Conservation (phyloP, 2,329 filamentous ascomycete genomes). For the Exophiala dermatitidis region DNA sequence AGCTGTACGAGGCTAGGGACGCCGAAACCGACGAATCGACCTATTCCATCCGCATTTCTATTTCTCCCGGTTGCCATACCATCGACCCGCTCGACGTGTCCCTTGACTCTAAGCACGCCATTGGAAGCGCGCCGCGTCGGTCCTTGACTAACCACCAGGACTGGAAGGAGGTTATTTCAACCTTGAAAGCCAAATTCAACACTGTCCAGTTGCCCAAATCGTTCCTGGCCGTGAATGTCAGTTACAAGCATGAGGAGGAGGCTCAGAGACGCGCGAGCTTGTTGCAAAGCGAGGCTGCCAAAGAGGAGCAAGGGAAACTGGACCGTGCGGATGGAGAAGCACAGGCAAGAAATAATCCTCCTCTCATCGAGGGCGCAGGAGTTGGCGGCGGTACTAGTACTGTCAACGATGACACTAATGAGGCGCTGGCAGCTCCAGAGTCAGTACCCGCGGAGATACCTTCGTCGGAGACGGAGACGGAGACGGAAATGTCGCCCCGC, state of each 20-base stretch:
- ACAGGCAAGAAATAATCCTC: too few relatives aligned
- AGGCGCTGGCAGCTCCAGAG: not conserved
- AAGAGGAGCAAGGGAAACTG: not conserved
- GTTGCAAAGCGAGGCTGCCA: constrained; percentile 18
- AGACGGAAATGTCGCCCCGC: not conserved
- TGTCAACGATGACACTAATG: not conserved
- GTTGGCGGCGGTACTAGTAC: not conserved
- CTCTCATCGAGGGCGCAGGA: too few relatives aligned
- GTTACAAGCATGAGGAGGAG: constrained; percentile 40
- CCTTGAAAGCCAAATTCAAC: constrained; percentile 86
- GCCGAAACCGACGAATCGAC: constrained; percentile 70
- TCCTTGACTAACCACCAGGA: constrained; percentile 86
- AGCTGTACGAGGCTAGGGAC: constrained; percentile 92
- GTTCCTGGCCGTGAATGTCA: constrained; percentile 47
- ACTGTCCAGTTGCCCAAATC: constrained; percentile 56
- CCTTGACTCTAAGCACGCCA: constrained; percentile 91
- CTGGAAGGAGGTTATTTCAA: constrained; percentile 97
- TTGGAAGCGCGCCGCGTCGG: constrained; percentile 83
- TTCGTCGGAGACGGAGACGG: not conserved
- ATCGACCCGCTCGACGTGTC: constrained; percentile 95
- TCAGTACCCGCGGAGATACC: not conserved
- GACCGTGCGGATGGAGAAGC: not conserved
- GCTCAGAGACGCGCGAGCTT: constrained; percentile 20
- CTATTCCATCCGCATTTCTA: constrained; percentile 93
- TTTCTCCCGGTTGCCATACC: constrained; percentile 91